These are phyloP conservation scores for Coemansia sp. DNA, from an alignment of 192 early-diverging fungal genomes.

Conservation along the genomic window DNA sequence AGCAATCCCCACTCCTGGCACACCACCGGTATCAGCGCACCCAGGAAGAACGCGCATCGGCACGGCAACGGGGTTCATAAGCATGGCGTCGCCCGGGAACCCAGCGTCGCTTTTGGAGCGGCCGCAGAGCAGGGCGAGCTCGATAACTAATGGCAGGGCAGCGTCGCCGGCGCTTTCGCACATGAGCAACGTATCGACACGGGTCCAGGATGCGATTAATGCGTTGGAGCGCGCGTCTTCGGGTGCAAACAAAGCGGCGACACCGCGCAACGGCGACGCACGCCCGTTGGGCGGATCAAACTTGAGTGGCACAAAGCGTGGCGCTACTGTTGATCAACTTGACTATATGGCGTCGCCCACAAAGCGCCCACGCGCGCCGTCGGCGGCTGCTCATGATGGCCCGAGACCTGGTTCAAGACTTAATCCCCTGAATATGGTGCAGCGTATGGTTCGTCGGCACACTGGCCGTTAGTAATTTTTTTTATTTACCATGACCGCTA, in stretches of 20 bases:
- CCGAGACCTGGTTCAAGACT: neutral
- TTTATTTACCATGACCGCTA: neutral
- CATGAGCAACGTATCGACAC: constrained; percentile 28
- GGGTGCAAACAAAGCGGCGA: neutral
- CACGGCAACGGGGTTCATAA: constrained; percentile 42
- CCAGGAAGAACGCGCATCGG: constrained; percentile 15
- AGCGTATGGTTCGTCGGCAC: constrained; percentile 21
- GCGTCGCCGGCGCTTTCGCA: constrained; percentile 43
- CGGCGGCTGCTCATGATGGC: neutral
- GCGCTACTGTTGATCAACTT: constrained; percentile 3
- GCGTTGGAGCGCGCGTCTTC: constrained; percentile 24
- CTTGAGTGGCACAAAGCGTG: constrained; percentile 22
- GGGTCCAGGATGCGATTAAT: constrained; percentile 36
- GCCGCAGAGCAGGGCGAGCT: constrained; percentile 16
- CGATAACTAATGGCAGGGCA: constrained; percentile 7
- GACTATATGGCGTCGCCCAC: constrained; percentile 27
- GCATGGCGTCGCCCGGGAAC: constrained; percentile 14
- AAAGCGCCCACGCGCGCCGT: constrained; percentile 33
- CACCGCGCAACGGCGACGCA: neutral
- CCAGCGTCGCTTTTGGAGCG: neutral
- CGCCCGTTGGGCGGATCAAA: neutral
- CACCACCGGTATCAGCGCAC: neutral
- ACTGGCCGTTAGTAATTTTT: constrained; percentile 10
- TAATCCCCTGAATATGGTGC: constrained; percentile 14
- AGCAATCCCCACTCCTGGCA: no score